A percentile compares a stretch with the other conserved stretches of the same genome.
These are phyloP conservation scores for Oryza glaberrima DNA, from an alignment of 176 grass and related monocot species.

Conservation along the genomic window DNA sequence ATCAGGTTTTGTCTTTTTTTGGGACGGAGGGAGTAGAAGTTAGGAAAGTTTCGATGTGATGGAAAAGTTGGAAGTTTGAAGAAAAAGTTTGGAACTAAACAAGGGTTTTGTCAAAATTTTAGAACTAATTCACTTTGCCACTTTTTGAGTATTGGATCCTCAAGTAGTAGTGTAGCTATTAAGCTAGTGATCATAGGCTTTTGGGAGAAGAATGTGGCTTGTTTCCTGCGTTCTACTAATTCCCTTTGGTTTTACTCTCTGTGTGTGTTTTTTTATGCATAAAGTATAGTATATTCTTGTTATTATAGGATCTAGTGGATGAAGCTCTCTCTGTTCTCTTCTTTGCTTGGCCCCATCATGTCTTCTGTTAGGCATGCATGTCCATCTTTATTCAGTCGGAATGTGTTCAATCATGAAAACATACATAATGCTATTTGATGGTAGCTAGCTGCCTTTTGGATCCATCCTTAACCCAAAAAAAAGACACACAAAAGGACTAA, in stretches of 20 bases:
- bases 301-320: conserved; percentile 44
- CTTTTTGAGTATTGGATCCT: not conserved
- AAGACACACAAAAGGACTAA: not conserved
- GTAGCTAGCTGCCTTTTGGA: conserved; percentile 30
- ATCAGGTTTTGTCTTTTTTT: too few relatives aligned
- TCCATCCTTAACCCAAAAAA: not conserved
- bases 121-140: not conserved
- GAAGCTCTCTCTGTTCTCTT: conserved; percentile 8
- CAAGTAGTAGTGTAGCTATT: not conserved
- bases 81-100: too few relatives aligned
- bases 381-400: not conserved
- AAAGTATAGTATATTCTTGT: not conserved
- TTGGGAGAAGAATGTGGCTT: conserved; percentile 44
- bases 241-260: not conserved
- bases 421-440: conserved; percentile 10
- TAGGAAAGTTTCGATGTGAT: too few relatives aligned
- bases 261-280: not conserved
- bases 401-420: conserved; percentile 5
- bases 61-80: too few relatives aligned
- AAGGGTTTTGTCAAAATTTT: not conserved
- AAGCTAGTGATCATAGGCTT: conserved; percentile 40
- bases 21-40: too few relatives aligned
- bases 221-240: conserved; percentile 17
- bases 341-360: conserved; percentile 40
- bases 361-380: conserved; percentile 45